These are phyloP conservation scores for Cucurbita ficifolia DNA, from an alignment of 306 rosid genomes.

Conservation along the genomic window DNA sequence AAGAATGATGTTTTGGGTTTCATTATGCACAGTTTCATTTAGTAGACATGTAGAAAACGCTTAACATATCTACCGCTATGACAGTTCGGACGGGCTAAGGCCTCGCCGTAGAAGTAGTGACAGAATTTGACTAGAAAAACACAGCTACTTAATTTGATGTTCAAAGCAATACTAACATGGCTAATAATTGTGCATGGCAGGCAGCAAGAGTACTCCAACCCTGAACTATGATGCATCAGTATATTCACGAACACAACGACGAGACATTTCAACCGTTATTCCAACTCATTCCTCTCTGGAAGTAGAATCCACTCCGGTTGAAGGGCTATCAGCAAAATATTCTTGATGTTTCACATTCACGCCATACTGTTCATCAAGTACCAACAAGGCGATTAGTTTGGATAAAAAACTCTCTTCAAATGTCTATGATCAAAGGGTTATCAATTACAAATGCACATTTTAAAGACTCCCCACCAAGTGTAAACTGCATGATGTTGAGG, in stretches of 20 bases:
- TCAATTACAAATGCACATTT: not conserved
- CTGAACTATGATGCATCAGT: not conserved
- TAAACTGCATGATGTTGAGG: not conserved
- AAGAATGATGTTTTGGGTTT: not conserved
- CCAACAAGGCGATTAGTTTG: not conserved
- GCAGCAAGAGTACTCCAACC: not conserved
- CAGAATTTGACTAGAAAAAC: not conserved
- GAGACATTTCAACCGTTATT: not conserved
- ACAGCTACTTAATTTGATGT: not conserved
- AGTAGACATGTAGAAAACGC: not conserved
- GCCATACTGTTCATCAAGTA: slow-evolving; percentile 15
- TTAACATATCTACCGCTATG: not conserved
- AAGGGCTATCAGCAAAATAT: slow-evolving; percentile 90
- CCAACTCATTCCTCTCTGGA: slow-evolving; percentile 66
- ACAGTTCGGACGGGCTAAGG: not conserved
- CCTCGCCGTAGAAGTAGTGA: not conserved
- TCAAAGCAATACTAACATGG: not conserved
- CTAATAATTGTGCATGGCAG: not conserved
- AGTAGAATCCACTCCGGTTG: slow-evolving; percentile 78
- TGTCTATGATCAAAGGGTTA: not conserved
- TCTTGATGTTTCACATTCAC: slow-evolving; percentile 91
- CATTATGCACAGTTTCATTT: not conserved
- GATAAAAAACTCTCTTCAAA: not conserved
- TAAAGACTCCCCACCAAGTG: not conserved
- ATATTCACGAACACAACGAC: not conserved